These are phyloP conservation scores for Pelargonium australe DNA, from an alignment of 441 rosid species.

Conservation along the genomic window DNA sequence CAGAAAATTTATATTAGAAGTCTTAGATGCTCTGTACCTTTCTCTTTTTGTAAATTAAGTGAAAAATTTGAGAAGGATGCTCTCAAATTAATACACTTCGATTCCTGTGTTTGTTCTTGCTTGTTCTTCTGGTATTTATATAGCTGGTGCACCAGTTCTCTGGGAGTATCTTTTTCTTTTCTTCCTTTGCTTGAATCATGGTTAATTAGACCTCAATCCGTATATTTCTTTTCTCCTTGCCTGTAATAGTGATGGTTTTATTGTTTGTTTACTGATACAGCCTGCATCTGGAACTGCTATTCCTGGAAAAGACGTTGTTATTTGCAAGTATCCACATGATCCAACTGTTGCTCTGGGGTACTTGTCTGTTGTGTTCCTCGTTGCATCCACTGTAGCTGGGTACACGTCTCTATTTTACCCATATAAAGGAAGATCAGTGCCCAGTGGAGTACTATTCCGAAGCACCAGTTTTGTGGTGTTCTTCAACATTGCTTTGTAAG, in stretches of 20 bases:
- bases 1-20: too few species aligned
- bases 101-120: background rate
- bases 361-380: constrained; percentile 62
- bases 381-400: constrained; percentile 50
- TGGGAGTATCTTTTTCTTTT: background rate
- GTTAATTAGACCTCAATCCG: background rate
- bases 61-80: too few species aligned
- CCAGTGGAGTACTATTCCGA: constrained; percentile 56
- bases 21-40: too few species aligned
- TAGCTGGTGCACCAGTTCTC: too few species aligned
- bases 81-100: too few species aligned
- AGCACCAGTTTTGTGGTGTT: constrained; percentile 60
- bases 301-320: constrained; percentile 52
- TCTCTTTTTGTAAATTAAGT: too few species aligned
- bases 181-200: background rate
- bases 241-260: background rate
- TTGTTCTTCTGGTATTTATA: too few species aligned
- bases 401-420: constrained; percentile 67
- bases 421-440: constrained; percentile 76
- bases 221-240: background rate
- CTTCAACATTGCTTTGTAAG: constrained; percentile 88
- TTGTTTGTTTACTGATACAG: constrained; percentile 24
- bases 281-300: constrained; percentile 78
- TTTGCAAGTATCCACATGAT: constrained; percentile 88
- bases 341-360: constrained; percentile 64